These are phyloP conservation scores for Penicillium sp. DNA, from an alignment of 2,329 filamentous ascomycete genomes.

Conservation along the genomic window DNA sequence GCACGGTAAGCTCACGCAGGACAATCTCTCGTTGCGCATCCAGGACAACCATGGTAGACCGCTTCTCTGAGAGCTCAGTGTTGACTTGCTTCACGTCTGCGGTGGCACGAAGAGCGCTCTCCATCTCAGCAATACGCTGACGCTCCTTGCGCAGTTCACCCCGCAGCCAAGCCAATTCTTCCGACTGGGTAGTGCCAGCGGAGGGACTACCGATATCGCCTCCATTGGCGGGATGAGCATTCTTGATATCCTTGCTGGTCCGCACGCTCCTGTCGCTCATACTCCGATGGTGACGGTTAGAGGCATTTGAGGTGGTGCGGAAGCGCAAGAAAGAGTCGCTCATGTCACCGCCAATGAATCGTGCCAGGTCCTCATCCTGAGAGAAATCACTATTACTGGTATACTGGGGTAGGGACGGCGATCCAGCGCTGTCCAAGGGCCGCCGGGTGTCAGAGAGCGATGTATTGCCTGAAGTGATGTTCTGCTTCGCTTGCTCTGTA, in stretches of 20 bases:
- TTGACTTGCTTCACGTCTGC: conserved; percentile 73
- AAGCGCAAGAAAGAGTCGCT: conserved; percentile 75
- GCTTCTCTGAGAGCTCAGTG: conserved; percentile 85
- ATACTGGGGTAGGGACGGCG: conserved; percentile 65
- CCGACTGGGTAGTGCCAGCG: conserved; percentile 58
- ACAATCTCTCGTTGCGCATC: conserved; percentile 96
- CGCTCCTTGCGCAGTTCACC: conserved; percentile 80
- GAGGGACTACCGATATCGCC: conserved; percentile 73
- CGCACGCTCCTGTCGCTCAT: conserved; percentile 69
- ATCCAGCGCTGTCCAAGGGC: conserved; percentile 51
- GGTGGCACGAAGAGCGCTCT: conserved; percentile 58
- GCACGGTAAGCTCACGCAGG: conserved; percentile 84
- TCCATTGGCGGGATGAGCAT: conserved; percentile 64
- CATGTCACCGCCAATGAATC: conserved; percentile 75
- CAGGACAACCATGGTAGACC: conserved; percentile 90
- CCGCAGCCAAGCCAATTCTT: conserved; percentile 66
- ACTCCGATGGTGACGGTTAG: conserved; percentile 89
- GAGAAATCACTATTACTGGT: conserved; percentile 79
- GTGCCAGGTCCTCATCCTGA: conserved; percentile 92
- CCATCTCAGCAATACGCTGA: conserved; percentile 80
- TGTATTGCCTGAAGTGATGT: conserved; percentile 49
- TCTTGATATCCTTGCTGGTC: conserved; percentile 63
- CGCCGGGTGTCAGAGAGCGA: conserved; percentile 37
- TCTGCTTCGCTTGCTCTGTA: conserved; percentile 12
- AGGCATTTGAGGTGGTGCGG: conserved; percentile 76